Conservation (phyloP, 768 basidiomycete genomes). For the Mycena leptocephala region DNA sequence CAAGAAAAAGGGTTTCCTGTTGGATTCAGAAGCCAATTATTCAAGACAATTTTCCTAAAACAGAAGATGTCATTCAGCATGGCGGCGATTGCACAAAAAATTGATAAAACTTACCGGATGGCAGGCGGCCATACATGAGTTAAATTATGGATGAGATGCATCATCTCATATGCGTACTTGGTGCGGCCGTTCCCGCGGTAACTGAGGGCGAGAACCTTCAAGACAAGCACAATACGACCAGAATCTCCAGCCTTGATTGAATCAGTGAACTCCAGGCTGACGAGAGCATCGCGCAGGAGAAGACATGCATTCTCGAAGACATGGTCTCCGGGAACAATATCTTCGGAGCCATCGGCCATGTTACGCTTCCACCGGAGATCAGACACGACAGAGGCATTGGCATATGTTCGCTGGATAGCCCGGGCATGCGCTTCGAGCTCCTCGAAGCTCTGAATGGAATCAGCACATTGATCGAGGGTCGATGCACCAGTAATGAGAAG, state of each 20-base stretch:
- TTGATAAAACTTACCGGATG: constrained; percentile 35
- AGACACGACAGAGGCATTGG: background rate
- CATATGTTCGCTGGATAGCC: background rate
- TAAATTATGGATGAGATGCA: constrained; percentile 47
- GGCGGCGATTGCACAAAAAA: background rate
- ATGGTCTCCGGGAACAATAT: background rate
- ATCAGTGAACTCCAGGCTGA: constrained; percentile 30
- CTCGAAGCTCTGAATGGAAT: constrained; percentile 9
- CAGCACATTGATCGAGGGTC: constrained; percentile 38
- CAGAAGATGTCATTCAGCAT: background rate
- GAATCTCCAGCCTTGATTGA: constrained; percentile 49
- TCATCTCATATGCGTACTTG: constrained; percentile 54
- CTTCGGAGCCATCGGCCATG: constrained; percentile 18
- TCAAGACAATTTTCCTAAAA: constrained; percentile 40
- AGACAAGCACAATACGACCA: constrained; percentile 44
- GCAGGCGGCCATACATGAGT: constrained; percentile 41
- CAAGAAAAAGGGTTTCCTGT: constrained; percentile 44
- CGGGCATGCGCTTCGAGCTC: background rate
- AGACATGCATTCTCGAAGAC: constrained; percentile 32
- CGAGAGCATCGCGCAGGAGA: constrained; percentile 30
- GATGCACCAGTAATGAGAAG: background rate
- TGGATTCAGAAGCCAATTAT: constrained; percentile 55
- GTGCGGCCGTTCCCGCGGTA: constrained; percentile 50
- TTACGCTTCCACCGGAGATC: constrained; percentile 12
- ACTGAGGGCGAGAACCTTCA: constrained; percentile 46